These are phyloP conservation scores for Panicum miliaceum DNA, from an alignment of 176 grass and related monocot genomes.

Conservation along the genomic window DNA sequence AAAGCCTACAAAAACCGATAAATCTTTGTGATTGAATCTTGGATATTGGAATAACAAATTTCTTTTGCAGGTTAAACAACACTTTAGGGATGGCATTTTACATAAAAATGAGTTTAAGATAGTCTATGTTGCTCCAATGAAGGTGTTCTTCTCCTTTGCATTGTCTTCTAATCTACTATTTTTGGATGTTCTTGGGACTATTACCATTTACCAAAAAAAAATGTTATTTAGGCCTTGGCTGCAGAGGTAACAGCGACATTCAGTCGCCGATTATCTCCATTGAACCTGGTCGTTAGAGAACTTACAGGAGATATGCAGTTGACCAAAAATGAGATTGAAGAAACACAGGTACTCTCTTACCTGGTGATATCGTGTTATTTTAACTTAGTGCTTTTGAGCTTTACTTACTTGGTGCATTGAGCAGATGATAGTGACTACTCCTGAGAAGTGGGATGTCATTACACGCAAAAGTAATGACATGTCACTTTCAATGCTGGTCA, in stretches of 20 bases:
- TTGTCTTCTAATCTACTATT: conserved; percentile 6
- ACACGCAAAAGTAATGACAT: conserved; percentile 99
- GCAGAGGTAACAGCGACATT: conserved; percentile 95
- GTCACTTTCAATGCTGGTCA: conserved; percentile 97
- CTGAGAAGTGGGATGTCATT: conserved; percentile 99
- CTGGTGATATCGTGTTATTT: neutral
- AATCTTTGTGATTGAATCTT: conserved; percentile 10
- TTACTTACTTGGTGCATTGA: conserved; percentile 36
- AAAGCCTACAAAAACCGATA: conserved; percentile 14
- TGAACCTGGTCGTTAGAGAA: conserved; percentile 86
- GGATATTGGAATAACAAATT: conserved; percentile 18
- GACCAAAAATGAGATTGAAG: conserved; percentile 89
- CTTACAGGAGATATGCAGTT: conserved; percentile 98
- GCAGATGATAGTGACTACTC: conserved; percentile 99
- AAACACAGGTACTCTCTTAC: conserved; percentile 70
- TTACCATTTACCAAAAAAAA: conserved; percentile 33
- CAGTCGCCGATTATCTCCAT: conserved; percentile 71
- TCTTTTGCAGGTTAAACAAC: conserved; percentile 85
- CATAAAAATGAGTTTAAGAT: conserved; percentile 99
- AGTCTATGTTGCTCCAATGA: conserved; percentile 99
- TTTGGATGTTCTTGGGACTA: conserved; percentile 1
- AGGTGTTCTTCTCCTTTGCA: conserved; percentile 60
- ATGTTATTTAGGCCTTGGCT: conserved; percentile 82
- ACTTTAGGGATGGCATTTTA: conserved; percentile 92
- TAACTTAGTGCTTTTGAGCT: conserved; percentile 23